Evolutionary conservation across 805 yeast species (phyloP).

Genomic region (Diddensiella caesifluorescens): DNA sequence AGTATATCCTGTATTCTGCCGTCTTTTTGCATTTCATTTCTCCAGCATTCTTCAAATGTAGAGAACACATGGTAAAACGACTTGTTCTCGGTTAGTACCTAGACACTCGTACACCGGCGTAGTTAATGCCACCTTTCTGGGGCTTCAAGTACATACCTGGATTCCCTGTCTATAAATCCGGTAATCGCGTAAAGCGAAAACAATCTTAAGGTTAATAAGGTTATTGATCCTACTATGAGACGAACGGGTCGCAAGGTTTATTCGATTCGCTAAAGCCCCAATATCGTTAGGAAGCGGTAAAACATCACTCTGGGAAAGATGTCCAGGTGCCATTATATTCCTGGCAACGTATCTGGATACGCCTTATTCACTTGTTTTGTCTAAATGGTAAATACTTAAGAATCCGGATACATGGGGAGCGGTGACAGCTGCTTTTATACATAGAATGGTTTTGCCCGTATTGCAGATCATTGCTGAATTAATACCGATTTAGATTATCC

Average conservation of each 20-base stretch:
- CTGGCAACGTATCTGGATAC: too few relatives aligned
- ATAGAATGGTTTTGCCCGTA: too few relatives aligned
- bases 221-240: conserved; percentile 67
- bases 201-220: conserved; percentile 61
- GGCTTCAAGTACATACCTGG: conserved; percentile 37
- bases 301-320: conserved; percentile 37
- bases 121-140: conserved; percentile 41
- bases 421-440: too few relatives aligned
- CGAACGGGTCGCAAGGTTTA: conserved; percentile 60
- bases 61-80: conserved; percentile 28
- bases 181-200: conserved; percentile 69
- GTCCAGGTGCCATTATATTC: too few relatives aligned
- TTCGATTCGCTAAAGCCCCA: conserved; percentile 80
- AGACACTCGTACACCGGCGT: not conserved
- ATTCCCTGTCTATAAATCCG: conserved; percentile 77
- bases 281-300: conserved; percentile 74
- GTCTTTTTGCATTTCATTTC: conserved; percentile 23
- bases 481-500: too few relatives aligned
- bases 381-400: too few relatives aligned
- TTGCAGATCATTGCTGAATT: too few relatives aligned
- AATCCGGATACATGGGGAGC: too few relatives aligned
- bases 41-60: conserved; percentile 28
- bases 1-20: conserved; percentile 42
- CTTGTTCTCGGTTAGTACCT: conserved; percentile 18
- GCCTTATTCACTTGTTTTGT: too few relatives aligned